A percentile compares a stretch with the other conserved stretches of the same genome.
Conservation (phyloP, 169 alveolate species). For the Cryptosporidium baileyi region DNA sequence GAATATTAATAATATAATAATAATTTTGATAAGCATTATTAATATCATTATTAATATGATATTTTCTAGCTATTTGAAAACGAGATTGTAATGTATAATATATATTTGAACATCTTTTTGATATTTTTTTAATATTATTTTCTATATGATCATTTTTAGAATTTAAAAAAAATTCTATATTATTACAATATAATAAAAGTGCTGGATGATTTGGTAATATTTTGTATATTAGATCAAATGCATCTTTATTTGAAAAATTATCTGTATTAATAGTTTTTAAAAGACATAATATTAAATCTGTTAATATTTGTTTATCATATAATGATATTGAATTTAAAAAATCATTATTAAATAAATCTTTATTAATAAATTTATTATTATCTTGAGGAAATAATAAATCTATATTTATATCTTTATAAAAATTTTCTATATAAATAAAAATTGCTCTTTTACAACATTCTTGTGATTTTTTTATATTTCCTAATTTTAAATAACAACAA, state of each 20-base stretch:
- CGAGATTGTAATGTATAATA: not conserved
- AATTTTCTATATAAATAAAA: not conserved
- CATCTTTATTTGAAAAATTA: not conserved
- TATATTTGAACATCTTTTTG: slow-evolving; percentile 39
- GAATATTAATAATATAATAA: not conserved
- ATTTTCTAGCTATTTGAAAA: slow-evolving; percentile 30
- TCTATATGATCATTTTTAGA: not conserved
- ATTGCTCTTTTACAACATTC: slow-evolving; percentile 58
- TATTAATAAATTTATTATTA: not conserved
- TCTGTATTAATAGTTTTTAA: too few species aligned
- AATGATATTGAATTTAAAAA: not conserved
- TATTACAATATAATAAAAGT: not conserved
- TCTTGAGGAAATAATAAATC: not conserved
- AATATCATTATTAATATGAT: not conserved
- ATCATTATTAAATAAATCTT: not conserved
- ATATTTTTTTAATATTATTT: not conserved
- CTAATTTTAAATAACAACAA: slow-evolving; percentile 25
- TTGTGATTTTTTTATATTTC: not conserved
- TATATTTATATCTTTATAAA: not conserved
- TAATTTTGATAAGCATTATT: not conserved
- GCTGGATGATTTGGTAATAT: slow-evolving; percentile 38
- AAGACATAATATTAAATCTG: slow-evolving; percentile 24
- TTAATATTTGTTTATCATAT: slow-evolving; percentile 12
- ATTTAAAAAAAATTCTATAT: slow-evolving; percentile 4
- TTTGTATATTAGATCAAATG: not conserved